Percentiles rank a stretch among this genome's conserved stretches.
Evolutionary conservation across 2,329 filamentous ascomycete species (phyloP).

Genomic region (Byssochlamys sp.): DNA sequence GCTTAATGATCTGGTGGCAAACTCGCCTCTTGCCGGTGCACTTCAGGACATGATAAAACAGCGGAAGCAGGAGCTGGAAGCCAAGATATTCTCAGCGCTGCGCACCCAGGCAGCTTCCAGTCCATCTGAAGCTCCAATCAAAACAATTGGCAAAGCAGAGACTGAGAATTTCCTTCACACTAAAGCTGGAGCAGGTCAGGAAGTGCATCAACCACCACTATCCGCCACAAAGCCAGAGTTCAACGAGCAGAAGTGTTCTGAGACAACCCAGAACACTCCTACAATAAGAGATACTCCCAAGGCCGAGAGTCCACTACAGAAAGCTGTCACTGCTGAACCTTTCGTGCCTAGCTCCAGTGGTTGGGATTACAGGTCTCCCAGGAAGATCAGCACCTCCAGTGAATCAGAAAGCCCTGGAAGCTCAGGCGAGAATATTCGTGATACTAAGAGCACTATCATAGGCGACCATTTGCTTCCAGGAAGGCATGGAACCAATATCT

Average conservation of each 20-base stretch:
- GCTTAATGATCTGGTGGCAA: constrained; percentile 12
- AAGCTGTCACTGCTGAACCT: constrained; percentile 6
- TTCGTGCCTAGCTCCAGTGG: constrained; percentile 7
- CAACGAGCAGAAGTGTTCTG: neutral
- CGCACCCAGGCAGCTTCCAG: neutral
- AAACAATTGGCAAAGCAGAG: neutral
- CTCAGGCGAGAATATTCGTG: constrained; percentile 3
- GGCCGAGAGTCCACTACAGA: constrained; percentile 1
- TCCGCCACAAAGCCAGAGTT: neutral
- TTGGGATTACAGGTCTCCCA: constrained; percentile 4
- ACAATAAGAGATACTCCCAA: neutral
- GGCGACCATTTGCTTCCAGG: constrained; percentile 18
- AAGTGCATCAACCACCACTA: neutral
- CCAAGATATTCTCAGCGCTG: constrained; percentile 2
- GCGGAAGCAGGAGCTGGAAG: constrained; percentile 9
- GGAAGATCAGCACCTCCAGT: constrained; percentile 2
- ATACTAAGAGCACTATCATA: constrained; percentile 8
- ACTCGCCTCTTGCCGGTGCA: constrained; percentile 5
- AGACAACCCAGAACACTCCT: neutral
- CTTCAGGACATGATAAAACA: constrained; percentile 8
- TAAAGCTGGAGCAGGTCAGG: neutral
- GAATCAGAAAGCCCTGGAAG: constrained; percentile 1
- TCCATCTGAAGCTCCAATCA: neutral
- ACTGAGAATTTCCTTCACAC: neutral
- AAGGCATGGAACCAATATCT: neutral